Conservation (phyloP, 352 stramenopile genomes). For the Phytophthora lateralis region DNA sequence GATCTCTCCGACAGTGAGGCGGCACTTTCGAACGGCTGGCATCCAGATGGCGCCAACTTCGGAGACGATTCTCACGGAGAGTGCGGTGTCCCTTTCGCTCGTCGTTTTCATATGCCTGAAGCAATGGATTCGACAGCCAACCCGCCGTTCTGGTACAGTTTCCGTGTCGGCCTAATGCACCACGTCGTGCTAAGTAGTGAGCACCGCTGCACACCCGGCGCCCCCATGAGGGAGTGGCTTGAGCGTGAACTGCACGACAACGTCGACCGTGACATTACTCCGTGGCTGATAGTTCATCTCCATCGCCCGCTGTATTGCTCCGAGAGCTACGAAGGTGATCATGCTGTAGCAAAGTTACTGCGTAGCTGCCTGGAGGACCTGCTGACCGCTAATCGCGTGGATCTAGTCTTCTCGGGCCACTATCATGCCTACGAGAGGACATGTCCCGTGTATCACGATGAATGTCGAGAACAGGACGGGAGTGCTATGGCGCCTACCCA, state of each 20-base stretch:
- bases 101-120: slow-evolving; percentile 75
- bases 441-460: slow-evolving; percentile 45
- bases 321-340: slow-evolving; percentile 29
- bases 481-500: slow-evolving; percentile 42
- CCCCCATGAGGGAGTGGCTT: slow-evolving; percentile 52
- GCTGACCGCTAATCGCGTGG: slow-evolving; percentile 42
- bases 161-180: slow-evolving; percentile 46
- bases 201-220: slow-evolving; percentile 47
- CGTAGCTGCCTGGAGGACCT: slow-evolving; percentile 44
- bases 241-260: slow-evolving; percentile 39
- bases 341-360: slow-evolving; percentile 36
- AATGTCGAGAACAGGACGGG: slow-evolving; percentile 26
- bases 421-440: slow-evolving; percentile 70
- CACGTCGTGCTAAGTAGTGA: slow-evolving; percentile 58
- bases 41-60: slow-evolving; percentile 24
- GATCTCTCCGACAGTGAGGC: slow-evolving; percentile 27
- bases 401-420: slow-evolving; percentile 60
- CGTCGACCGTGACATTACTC: slow-evolving; percentile 50
- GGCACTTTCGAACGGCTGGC: slow-evolving; percentile 23
- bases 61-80: slow-evolving; percentile 75
- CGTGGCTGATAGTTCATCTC: slow-evolving; percentile 63
- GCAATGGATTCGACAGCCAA: slow-evolving; percentile 33
- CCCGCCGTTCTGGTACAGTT: slow-evolving; percentile 60
- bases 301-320: slow-evolving; percentile 62
- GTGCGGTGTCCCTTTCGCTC: slow-evolving; percentile 76